phyloP scores from a whole-genome alignment of 1,284 basidiomycete species.

The Lignosus rhinocerotis region DNA sequence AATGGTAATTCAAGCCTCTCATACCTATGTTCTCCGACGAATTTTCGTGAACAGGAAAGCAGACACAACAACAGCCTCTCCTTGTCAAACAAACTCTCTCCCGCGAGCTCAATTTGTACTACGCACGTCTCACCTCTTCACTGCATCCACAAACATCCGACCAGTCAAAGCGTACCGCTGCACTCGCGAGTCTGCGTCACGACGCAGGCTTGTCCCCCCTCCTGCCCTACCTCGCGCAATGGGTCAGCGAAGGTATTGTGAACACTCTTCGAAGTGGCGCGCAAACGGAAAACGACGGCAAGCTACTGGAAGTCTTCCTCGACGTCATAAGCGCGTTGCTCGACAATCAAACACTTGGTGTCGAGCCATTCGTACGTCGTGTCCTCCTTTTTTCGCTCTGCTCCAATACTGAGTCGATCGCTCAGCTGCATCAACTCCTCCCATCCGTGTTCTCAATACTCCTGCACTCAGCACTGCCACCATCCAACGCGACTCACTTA shows the following conservation, averaged over 20 bases:
- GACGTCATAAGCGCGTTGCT: conserved; percentile 83
- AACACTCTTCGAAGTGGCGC: conserved; percentile 60
- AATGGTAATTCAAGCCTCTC: conserved; percentile 33
- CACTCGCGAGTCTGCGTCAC: conserved; percentile 83
- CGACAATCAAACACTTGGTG: conserved; percentile 86
- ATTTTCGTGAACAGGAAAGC: conserved; percentile 38
- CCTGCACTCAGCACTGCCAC: conserved; percentile 80
- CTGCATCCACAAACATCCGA: conserved; percentile 68
- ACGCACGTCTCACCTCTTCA: conserved; percentile 87
- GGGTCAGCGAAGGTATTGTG: conserved; percentile 91
- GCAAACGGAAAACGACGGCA: conserved; percentile 62
- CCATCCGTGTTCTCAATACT: conserved; percentile 91
- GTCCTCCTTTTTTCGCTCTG: background rate
- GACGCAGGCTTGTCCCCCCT: conserved; percentile 94
- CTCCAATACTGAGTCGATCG: background rate
- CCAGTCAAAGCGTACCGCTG: conserved; percentile 75
- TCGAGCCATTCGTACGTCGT: conserved; percentile 89
- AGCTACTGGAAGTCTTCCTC: conserved; percentile 74
- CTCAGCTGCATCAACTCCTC: conserved; percentile 91
- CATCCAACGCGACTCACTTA: conserved; percentile 57
- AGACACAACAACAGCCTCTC: conserved; percentile 56
- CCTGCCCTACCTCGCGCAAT: conserved; percentile 94
- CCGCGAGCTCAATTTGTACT: conserved; percentile 94
- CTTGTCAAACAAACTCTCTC: conserved; percentile 93
- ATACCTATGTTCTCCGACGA: conserved; percentile 33